Conservation (phyloP, 306 rosid species). For the Herpetospermum pedunculosum region DNA sequence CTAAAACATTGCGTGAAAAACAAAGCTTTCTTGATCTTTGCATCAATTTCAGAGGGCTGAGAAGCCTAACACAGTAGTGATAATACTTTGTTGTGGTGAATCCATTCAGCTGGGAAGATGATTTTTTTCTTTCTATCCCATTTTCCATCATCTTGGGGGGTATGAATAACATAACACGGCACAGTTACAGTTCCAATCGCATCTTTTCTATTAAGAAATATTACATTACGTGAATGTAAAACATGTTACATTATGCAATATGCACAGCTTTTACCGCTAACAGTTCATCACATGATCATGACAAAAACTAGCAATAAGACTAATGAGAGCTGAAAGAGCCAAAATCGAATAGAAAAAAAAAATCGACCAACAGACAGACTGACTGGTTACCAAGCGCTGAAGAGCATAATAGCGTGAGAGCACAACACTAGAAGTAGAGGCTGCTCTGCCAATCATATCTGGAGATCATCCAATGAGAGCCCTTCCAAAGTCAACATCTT, state of each 20-base stretch:
- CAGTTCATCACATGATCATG: background rate
- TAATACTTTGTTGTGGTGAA: no score
- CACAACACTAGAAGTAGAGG: background rate
- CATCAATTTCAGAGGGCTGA: no score
- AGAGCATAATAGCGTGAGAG: background rate
- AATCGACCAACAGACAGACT: background rate
- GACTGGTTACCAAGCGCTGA: background rate
- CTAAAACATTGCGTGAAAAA: no score
- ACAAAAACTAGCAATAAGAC: constrained; percentile 3
- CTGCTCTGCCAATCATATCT: constrained; percentile 33
- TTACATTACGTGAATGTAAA: background rate
- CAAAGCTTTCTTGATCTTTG: no score
- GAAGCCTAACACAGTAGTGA: no score
- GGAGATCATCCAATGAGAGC: constrained; percentile 74
- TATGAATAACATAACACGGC: no score
- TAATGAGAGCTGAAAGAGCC: background rate
- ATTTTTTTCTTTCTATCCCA: no score
- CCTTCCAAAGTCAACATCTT: constrained; percentile 56
- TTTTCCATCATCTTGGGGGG: no score
- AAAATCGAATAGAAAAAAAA: background rate
- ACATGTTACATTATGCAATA: background rate
- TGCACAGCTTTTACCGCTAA: constrained; percentile 1
- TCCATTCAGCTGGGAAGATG: no score
- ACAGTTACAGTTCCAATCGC: background rate
- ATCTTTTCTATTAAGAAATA: background rate